These are phyloP conservation scores for Lecanicillium sp. DNA, from an alignment of 2,329 filamentous ascomycete species.

Conservation along the genomic window DNA sequence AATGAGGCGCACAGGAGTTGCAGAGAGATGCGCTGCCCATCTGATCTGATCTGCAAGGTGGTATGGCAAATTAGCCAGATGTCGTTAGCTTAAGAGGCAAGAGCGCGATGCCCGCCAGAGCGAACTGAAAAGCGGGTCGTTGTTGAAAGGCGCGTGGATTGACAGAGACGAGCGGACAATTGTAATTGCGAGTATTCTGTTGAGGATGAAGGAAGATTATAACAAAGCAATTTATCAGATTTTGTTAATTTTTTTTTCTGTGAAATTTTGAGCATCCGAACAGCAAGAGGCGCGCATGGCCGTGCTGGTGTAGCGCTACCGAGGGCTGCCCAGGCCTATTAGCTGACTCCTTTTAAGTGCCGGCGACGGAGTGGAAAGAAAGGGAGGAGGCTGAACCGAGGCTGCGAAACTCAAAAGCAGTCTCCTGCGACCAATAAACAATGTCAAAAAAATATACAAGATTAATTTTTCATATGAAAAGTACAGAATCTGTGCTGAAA, in stretches of 20 bases:
- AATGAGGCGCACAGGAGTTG: slow-evolving; percentile 7
- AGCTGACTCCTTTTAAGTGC: background rate
- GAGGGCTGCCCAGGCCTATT: background rate
- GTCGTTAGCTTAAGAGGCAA: slow-evolving; percentile 8
- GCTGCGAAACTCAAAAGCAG: background rate
- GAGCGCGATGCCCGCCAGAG: slow-evolving; percentile 1
- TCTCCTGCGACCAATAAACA: background rate
- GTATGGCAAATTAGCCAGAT: slow-evolving; percentile 11
- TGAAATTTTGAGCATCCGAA: too few relatives aligned
- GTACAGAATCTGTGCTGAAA: background rate
- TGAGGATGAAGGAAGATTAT: background rate
- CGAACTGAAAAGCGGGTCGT: slow-evolving; percentile 10
- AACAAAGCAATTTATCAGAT: background rate
- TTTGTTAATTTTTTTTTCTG: background rate
- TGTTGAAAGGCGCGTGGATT: too few relatives aligned
- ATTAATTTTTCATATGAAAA: background rate
- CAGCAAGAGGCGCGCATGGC: too few relatives aligned
- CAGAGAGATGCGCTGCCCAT: slow-evolving; percentile 9
- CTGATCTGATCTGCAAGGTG: slow-evolving; percentile 5
- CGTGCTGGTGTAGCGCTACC: background rate
- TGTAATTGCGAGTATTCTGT: too few relatives aligned
- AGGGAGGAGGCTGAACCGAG: background rate
- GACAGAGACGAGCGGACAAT: too few relatives aligned
- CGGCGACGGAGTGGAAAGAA: background rate
- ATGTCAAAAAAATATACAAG: background rate